Conservation (phyloP, 805 yeast genomes). For the Candida khao-thaluensis region DNA sequence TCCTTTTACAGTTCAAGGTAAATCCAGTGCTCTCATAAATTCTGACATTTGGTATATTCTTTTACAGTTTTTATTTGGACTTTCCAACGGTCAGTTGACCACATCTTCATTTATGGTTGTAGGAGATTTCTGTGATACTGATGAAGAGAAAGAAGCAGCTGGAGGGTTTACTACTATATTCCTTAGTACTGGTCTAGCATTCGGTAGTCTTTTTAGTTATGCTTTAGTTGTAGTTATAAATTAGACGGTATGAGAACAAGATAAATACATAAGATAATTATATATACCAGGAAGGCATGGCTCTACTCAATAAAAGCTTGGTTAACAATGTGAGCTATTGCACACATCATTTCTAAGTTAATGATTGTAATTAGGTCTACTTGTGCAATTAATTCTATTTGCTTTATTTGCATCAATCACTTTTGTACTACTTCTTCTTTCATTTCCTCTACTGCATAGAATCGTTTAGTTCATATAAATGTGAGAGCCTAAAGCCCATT, state of each 20-base stretch:
- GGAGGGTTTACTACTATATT: slow-evolving; percentile 89
- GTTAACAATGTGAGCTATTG: too few species aligned
- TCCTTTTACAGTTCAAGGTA: slow-evolving; percentile 25
- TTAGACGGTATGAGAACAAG: slow-evolving; percentile 9
- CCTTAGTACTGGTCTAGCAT: slow-evolving; percentile 72
- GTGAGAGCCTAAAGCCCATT: too few species aligned
- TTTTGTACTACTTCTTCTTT: too few species aligned
- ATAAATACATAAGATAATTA: too few species aligned
- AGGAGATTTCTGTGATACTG: slow-evolving; percentile 55
- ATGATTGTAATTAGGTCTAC: too few species aligned
- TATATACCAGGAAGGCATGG: too few species aligned
- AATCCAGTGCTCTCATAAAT: slow-evolving; percentile 39
- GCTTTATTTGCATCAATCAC: too few species aligned
- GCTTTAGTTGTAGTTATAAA: slow-evolving; percentile 46
- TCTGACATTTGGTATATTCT: slow-evolving; percentile 68
- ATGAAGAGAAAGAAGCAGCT: slow-evolving; percentile 81
- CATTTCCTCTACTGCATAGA: too few species aligned
- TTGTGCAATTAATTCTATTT: too few species aligned
- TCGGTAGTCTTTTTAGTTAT: slow-evolving; percentile 78
- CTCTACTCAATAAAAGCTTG: too few species aligned
- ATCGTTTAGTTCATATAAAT: too few species aligned
- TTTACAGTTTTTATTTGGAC: slow-evolving; percentile 76
- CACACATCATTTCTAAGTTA: too few species aligned
- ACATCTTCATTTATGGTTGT: slow-evolving; percentile 80
- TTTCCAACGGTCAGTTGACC: slow-evolving; percentile 83